Conservation (phyloP, 306 rosid genomes). For the Malus domestica region ASM211411v1 NC_041803.1:3467501-3468000, state of each 20-base stretch:
- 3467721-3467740: background rate
- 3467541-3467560: constrained; percentile 16
- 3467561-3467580: constrained; percentile 30
- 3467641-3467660: constrained; percentile 16
- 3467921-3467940: background rate
- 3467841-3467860: constrained; percentile 5
- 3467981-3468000: background rate
- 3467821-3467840: constrained; percentile 7
- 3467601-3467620: background rate
- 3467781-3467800: background rate
- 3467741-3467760: constrained; percentile 14
- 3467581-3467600: constrained; percentile 21
- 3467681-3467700: background rate
- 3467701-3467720: background rate
- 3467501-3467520: constrained; percentile 23
- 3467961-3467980: background rate
- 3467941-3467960: background rate
- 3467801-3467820: constrained; percentile 1
- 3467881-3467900: background rate
- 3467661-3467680: constrained; percentile 12
- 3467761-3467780: background rate
- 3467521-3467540: constrained; percentile 18
- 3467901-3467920: background rate
- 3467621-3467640: constrained; percentile 3
- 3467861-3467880: background rate